A percentile compares a stretch with the other conserved stretches of the same genome.
Conservation (phyloP, 768 basidiomycete genomes). For the Serendipita sp. region DNA sequence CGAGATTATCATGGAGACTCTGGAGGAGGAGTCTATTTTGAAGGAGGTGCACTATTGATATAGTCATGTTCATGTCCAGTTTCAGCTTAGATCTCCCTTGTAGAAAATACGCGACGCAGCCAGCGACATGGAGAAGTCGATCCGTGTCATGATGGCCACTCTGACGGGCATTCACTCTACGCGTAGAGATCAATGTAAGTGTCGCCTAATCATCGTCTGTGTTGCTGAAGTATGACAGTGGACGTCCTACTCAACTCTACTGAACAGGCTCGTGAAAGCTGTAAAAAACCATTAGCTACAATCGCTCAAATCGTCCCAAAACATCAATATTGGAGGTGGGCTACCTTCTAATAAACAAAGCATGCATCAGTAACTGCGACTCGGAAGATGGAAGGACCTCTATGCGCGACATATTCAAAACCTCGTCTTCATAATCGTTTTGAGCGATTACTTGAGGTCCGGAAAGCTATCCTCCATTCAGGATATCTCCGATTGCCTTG, state of each 20-base stretch:
- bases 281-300: constrained; percentile 29
- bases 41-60: constrained; percentile 36
- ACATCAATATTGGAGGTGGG: constrained; percentile 62
- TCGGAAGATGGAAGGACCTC: constrained; percentile 10
- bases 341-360: constrained; percentile 38
- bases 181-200: constrained; percentile 34
- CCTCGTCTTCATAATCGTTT: constrained; percentile 45
- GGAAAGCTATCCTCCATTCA: constrained; percentile 43
- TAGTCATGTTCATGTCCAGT: not conserved
- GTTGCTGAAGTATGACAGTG: constrained; percentile 21
- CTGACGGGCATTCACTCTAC: constrained; percentile 73
- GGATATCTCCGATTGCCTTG: constrained; percentile 36
- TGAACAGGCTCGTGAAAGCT: constrained; percentile 38
- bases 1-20: constrained; percentile 37
- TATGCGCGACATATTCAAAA: constrained; percentile 26
- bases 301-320: constrained; percentile 38
- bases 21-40: constrained; percentile 46
- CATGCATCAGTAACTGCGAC: not conserved
- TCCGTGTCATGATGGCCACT: constrained; percentile 52
- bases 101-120: constrained; percentile 73
- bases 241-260: constrained; percentile 40
- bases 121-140: constrained; percentile 55
- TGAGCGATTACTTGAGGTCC: constrained; percentile 46
- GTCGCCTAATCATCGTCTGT: not conserved
- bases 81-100: constrained; percentile 6